Evolutionary conservation across 2,329 filamentous ascomycete species (phyloP).

Genomic region (Cytospora piceicola): DNA sequence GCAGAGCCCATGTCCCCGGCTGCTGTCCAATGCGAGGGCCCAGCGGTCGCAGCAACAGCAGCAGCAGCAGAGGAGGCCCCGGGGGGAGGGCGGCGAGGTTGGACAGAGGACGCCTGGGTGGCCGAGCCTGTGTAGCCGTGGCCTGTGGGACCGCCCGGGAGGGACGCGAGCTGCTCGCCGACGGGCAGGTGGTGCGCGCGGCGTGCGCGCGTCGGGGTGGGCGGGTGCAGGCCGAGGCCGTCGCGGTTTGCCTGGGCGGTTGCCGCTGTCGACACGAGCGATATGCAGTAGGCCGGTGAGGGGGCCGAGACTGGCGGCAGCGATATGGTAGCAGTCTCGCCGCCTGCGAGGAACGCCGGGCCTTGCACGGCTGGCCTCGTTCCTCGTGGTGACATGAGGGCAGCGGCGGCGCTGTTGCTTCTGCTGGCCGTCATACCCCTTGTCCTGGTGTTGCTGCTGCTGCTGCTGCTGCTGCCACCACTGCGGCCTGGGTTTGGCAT

Average conservation of each 20-base stretch:
- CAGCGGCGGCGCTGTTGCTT: neutral
- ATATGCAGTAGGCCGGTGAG: constrained; percentile 10
- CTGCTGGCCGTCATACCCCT: neutral
- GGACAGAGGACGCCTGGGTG: constrained; percentile 36
- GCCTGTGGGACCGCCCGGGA: constrained; percentile 37
- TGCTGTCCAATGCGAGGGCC: neutral
- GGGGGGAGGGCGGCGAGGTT: constrained; percentile 34
- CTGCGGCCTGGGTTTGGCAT: neutral
- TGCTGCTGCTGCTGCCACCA: neutral
- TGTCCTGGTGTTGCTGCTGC: neutral
- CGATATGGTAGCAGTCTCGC: neutral
- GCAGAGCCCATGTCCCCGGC: neutral
- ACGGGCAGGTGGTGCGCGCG: constrained; percentile 27
- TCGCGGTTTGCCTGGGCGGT: constrained; percentile 1
- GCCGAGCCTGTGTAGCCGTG: constrained; percentile 34
- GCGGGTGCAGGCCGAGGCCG: neutral
- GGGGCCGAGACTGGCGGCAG: neutral
- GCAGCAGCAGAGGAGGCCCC: constrained; percentile 1
- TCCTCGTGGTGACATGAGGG: neutral
- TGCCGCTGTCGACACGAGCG: constrained; percentile 5
- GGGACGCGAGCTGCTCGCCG: constrained; percentile 31
- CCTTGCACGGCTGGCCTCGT: neutral
- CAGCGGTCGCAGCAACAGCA: neutral
- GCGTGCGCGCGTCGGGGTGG: constrained; percentile 21
- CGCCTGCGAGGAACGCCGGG: neutral